Evolutionary conservation across 306 rosid species (phyloP).

Genomic region (Ziziphus jujuba): DNA sequence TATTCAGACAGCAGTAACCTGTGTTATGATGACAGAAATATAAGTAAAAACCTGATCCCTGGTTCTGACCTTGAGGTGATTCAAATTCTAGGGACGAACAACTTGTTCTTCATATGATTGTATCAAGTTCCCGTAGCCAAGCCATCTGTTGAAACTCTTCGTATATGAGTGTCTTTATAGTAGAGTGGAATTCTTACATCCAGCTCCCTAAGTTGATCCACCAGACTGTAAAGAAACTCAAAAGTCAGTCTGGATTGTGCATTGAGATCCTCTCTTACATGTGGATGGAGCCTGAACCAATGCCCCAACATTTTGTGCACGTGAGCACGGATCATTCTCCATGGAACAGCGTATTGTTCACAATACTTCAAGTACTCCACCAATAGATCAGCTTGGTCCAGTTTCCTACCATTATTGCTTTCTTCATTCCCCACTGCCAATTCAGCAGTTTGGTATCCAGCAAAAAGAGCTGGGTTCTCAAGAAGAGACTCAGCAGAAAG

Average conservation of each 20-base stretch:
- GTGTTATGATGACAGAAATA: background rate
- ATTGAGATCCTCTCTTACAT: conserved; percentile 82
- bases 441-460: conserved; percentile 74
- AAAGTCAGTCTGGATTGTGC: conserved; percentile 72
- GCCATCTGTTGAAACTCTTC: conserved; percentile 23
- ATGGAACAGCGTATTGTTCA: conserved; percentile 77
- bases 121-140: conserved; percentile 14
- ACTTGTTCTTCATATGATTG: conserved; percentile 3
- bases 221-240: conserved; percentile 75
- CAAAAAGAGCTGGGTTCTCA: conserved; percentile 91
- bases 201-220: conserved; percentile 65
- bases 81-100: conserved; percentile 21
- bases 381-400: conserved; percentile 77
- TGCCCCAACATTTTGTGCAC: conserved; percentile 89
- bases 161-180: conserved; percentile 28
- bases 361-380: conserved; percentile 88
- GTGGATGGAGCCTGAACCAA: conserved; percentile 92
- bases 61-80: background rate
- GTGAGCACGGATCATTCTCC: conserved; percentile 95
- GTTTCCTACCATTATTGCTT: conserved; percentile 37
- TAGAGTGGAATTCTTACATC: conserved; percentile 83
- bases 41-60: conserved; percentile 7
- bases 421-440: conserved; percentile 52
- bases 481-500: conserved; percentile 79
- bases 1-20: background rate